phyloP scores from a whole-genome alignment of 1,284 basidiomycete species.

The Heterobasidion irregulare region DNA sequence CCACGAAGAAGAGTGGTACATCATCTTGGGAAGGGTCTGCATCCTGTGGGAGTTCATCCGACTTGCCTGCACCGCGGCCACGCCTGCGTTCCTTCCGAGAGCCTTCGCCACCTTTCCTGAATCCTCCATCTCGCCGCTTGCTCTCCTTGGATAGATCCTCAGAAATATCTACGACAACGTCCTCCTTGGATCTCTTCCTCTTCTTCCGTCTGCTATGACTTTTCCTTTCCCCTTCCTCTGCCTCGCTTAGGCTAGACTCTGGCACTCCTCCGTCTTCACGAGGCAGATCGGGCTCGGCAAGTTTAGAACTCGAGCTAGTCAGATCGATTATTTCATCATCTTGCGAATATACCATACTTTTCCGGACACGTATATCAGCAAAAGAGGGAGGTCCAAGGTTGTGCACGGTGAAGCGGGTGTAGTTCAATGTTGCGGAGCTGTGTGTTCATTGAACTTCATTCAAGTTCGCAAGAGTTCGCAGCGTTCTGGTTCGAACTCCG shows the following conservation, averaged over 20 bases:
- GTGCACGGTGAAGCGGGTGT: too few relatives aligned
- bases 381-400: too few relatives aligned
- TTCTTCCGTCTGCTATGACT: slow-evolving; percentile 6
- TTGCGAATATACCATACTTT: neutral
- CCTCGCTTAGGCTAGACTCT: neutral
- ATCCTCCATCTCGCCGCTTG: too few relatives aligned
- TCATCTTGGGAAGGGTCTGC: slow-evolving; percentile 9
- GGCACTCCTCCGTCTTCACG: neutral
- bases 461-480: too few relatives aligned
- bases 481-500: too few relatives aligned
- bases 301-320: slow-evolving; percentile 15
- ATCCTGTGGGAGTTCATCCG: neutral
- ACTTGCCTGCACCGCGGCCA: neutral
- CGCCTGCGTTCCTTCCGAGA: neutral
- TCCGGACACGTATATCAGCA: neutral
- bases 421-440: too few relatives aligned
- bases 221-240: slow-evolving; percentile 1
- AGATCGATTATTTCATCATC: slow-evolving; percentile 26
- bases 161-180: neutral
- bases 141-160: neutral
- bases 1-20: slow-evolving; percentile 42
- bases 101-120: slow-evolving; percentile 3
- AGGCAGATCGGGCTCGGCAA: neutral
- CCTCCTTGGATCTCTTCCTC: slow-evolving; percentile 4
- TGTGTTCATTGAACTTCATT: too few relatives aligned